Evolutionary conservation across 805 yeast genomes (phyloP), one percentile per base, ranked within the genome.

Genomic region (Saccharomyces jurei): DNA sequence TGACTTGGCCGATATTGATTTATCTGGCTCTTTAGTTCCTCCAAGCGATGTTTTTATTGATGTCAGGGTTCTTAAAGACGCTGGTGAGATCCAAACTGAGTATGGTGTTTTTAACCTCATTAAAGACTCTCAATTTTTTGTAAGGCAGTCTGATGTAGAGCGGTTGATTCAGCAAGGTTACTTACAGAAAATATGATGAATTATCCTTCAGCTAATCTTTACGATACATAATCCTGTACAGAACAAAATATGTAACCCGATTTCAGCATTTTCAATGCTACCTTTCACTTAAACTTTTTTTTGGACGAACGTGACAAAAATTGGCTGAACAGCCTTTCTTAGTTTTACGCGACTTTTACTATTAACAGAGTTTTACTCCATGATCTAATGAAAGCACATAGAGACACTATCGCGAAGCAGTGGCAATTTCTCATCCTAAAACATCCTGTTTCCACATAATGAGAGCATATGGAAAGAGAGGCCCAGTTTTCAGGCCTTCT

Each of bases 51-150:
- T 94, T 29, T 94, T 92, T 62, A 87, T 92, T 9, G 99, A 92
- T 64, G 98, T 94, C 4, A 75, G 99, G 55, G 98, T 92, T 6
- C 71, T 92, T 51, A 87, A 87, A 67, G 96, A 92, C 63, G 97
- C 96, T 0, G 99, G 99, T 1, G 98, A 94, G 66, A 89, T 92
- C 36, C 97, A 91, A 66, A 94, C 99, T 0, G 99, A 92, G 68
- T 92, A 92, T 63, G 99, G 97, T 25, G 96, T 89, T 3, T 90
- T 94, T 73, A 91, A 91, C 63, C 73, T 94, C 59, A 88, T 95
- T 2, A 92, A 91, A 64, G 92, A 92, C 68, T 87, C 96, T 2
- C 98, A 94, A 66, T 91, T 92, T 66, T 92, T 87, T 66, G 97
- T 92, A 21, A 77, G 99, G 55, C 92, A 89, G 61, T 85, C 94